A percentile compares a stretch with the other conserved stretches of the same genome.
These are phyloP conservation scores for Vaccinium myrtillus DNA, from an alignment of 148 eudicot species.

Conservation along the genomic window DNA sequence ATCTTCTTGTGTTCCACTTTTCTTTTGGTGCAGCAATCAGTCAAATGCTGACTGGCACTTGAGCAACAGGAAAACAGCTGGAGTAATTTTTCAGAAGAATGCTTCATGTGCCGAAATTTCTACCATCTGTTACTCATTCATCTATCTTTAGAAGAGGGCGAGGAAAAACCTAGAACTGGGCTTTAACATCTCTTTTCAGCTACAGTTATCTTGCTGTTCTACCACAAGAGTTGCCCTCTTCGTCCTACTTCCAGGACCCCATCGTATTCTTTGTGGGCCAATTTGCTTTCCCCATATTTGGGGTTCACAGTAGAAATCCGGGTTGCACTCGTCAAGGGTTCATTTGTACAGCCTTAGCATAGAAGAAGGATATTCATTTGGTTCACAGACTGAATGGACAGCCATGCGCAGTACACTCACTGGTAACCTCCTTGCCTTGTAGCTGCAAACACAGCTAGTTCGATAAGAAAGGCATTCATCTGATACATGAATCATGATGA, in stretches of 20 bases:
- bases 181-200: no score
- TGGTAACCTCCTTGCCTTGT: constrained; percentile 95
- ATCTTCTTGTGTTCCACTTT: background rate
- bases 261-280: background rate
- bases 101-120: background rate
- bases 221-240: background rate
- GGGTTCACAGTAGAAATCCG: constrained; percentile 90
- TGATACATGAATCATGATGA: constrained; percentile 64
- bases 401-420: constrained; percentile 80
- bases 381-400: constrained; percentile 96
- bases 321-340: constrained; percentile 99
- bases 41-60: background rate
- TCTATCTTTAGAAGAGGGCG: background rate
- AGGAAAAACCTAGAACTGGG: background rate
- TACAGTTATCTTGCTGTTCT: background rate
- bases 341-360: constrained; percentile 97
- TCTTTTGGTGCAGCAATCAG: background rate
- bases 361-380: constrained; percentile 93
- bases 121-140: no score
- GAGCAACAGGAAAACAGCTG: background rate
- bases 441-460: constrained; percentile 96
- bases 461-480: constrained; percentile 90
- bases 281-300: constrained; percentile 30
- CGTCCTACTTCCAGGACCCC: background rate
- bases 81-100: background rate